Evolutionary conservation across 768 basidiomycete genomes (phyloP).

Genomic region (Daedaleopsis sinensis): DNA sequence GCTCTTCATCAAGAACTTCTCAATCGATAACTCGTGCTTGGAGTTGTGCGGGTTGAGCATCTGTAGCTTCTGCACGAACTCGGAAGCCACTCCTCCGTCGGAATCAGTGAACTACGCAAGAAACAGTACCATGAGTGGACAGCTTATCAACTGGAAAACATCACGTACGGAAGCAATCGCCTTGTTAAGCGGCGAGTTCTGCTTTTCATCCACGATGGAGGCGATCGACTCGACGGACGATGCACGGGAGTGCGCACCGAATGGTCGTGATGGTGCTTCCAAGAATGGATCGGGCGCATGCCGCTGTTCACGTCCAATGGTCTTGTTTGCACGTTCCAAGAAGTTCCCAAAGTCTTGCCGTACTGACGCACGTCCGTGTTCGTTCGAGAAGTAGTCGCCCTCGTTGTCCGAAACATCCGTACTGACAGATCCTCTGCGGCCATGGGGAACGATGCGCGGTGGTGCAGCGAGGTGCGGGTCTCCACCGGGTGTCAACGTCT

Average conservation of each 20-base stretch:
- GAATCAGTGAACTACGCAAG: conserved; percentile 81
- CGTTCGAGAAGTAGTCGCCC: conserved; percentile 56
- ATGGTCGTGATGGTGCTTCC: conserved; percentile 73
- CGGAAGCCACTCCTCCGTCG: conserved; percentile 88
- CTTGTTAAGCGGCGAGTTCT: conserved; percentile 90
- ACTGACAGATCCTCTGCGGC: conserved; percentile 36
- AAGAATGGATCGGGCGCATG: conserved; percentile 87
- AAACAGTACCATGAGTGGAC: background rate
- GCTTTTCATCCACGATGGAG: conserved; percentile 90
- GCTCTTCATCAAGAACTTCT: conserved; percentile 87
- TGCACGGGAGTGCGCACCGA: conserved; percentile 77
- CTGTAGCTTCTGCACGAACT: conserved; percentile 87
- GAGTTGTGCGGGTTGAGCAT: conserved; percentile 82
- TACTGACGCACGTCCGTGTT: conserved; percentile 32
- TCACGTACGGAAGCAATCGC: conserved; percentile 78
- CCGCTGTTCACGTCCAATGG: conserved; percentile 79
- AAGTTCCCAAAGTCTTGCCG: conserved; percentile 68
- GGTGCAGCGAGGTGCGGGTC: conserved; percentile 43
- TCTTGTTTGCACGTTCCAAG: conserved; percentile 81
- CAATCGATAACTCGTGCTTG: conserved; percentile 89
- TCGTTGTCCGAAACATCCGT: conserved; percentile 60
- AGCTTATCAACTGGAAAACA: conserved; percentile 8
- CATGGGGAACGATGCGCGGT: conserved; percentile 34
- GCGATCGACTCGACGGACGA: conserved; percentile 92
- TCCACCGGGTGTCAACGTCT: conserved; percentile 51